Base-by-base conservation (phyloP, 2,329 filamentous ascomycete species). In the Pyrenophora graminea region DNA sequence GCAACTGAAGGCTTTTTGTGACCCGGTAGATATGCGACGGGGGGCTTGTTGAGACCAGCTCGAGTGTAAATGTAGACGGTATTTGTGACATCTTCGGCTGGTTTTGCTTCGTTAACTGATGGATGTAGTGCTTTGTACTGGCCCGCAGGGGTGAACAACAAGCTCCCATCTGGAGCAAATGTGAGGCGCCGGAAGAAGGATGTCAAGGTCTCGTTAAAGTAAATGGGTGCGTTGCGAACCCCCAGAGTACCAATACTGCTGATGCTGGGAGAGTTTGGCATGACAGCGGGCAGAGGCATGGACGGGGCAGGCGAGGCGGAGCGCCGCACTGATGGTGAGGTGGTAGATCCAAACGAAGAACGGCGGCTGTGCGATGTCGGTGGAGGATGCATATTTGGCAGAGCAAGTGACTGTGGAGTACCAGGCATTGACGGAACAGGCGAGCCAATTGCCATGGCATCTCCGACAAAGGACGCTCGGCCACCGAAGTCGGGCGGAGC, bases 1-100 rank as follows among this genome's bases (percentile, higher is more conserved):
- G 92, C 94, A 9, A 99, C 90, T 0, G 94, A 97, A 0, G 94
- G 94, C 74, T 99, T 99, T 79, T 97, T 99, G 75, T 97, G 93
- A 1, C 94, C 94, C 0, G 94, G 94, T 6, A 99, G 81, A 74
- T 97, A 94, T 6, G 93, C 91, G 50, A 97, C 89, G 2, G 94
- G 94, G 1, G 94, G 91, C 71, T 95, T 97, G 76, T 97, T 97
- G 68, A 99, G 91, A 19, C 94, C 94, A 25, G 92, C 94, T 63
- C 94, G 83, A 0, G 93, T 97, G 74, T 99, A 99, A 46, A 99
- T 94, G 74, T 99, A 99, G 18, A 99, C 95, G 0, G 94, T 99
- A 69, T 99, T 99, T 64, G 89, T 91, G 44, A 97, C 83, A 61
- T 99, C 93, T 62, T 94, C 93, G 0, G 82, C 82, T 0, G 85